Evolutionary conservation across 2,329 filamentous ascomycete species (phyloP), one percentile per base, ranked within the genome.

Genomic region (Proliferodiscus dingleyae): DNA sequence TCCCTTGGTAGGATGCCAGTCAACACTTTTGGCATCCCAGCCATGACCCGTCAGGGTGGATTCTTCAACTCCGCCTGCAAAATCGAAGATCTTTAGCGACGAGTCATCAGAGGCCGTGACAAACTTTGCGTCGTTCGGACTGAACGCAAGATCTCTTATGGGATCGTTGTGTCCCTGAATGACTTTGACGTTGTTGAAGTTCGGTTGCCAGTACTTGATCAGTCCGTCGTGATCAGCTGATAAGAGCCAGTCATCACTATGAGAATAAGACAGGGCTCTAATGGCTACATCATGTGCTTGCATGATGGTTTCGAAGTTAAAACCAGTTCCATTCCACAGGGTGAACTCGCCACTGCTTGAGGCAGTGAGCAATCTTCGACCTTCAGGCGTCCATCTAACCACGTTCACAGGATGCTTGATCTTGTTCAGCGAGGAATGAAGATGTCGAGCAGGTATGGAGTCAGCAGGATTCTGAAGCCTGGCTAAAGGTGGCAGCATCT

Each of bases 301-400:
- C 87, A 96, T 96, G 22, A 98, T 96, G 3, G 93, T 97, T 70
- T 98, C 93, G 60, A 98, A 98, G 67, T 98, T 97, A 77, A 98
- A 98, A 19, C 89, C 91, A 34, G 91, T 97, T 52, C 93, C 93
- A 65, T 98, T 98, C 93, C 93, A 98, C 3, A 98, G 70, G 30
- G 94, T 98, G 61, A 98, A 98, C 65, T 98, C 93, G 61, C 93
- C 93, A 64, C 91, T 97, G 56, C 89, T 95, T 0, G 90, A 95
- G 18, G 89, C 93, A 0, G 93, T 97, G 63, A 98, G 75, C 46
- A 98, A 71, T 56, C 93, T 78, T 50, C 93, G 83, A 22, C 93
- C 93, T 67, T 98, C 93, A 5, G 93, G 93, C 13, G 94, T 98
- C 93, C 93, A 98, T 65, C 89, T 81, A 32, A 98, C 91, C 7